Evolutionary conservation across 352 stramenopile species (phyloP).

Genomic region (Phytophthora niederhauseri): DNA sequence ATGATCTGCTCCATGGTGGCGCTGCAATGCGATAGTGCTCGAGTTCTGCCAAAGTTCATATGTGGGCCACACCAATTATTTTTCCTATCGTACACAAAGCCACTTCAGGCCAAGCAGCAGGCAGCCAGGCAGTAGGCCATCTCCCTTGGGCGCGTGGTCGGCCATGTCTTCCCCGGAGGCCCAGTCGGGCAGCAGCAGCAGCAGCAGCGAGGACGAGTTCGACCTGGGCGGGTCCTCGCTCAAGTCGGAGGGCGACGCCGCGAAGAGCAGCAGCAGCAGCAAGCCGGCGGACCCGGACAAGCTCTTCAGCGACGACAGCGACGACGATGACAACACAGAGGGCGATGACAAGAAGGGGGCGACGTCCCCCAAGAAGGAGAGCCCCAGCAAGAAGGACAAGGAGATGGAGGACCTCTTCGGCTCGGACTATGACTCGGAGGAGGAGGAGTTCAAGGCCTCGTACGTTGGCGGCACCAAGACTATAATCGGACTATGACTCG

Average conservation of each 20-base stretch:
- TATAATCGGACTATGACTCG: slow-evolving; percentile 84
- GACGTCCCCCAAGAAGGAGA: slow-evolving; percentile 35
- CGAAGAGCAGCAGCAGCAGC: slow-evolving; percentile 5
- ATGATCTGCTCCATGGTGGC: slow-evolving; percentile 86
- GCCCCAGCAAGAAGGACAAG: slow-evolving; percentile 60
- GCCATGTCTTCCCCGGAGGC: slow-evolving; percentile 67
- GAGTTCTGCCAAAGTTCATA: no score
- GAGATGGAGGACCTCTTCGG: slow-evolving; percentile 92
- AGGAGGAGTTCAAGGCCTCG: slow-evolving; percentile 90
- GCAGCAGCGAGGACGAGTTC: slow-evolving; percentile 78
- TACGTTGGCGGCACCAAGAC: slow-evolving; percentile 32
- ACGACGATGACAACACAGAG: slow-evolving; percentile 38
- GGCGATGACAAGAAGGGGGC: slow-evolving; percentile 29
- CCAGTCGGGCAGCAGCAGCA: slow-evolving; percentile 55
- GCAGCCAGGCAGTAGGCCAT: no score
- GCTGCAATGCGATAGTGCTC: no score
- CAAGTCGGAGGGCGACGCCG: slow-evolving; percentile 22
- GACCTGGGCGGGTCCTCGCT: slow-evolving; percentile 51
- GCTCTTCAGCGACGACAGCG: slow-evolving; percentile 79
- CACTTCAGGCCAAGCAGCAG: no score
- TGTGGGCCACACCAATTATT: no score
- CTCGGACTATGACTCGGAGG: slow-evolving; percentile 89
- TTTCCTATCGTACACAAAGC: no score
- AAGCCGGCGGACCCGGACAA: slow-evolving; percentile 45
- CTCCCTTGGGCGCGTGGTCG: background rate